These are phyloP conservation scores for Fragaria iinumae DNA, from an alignment of 306 rosid genomes.

Conservation along the genomic window DNA sequence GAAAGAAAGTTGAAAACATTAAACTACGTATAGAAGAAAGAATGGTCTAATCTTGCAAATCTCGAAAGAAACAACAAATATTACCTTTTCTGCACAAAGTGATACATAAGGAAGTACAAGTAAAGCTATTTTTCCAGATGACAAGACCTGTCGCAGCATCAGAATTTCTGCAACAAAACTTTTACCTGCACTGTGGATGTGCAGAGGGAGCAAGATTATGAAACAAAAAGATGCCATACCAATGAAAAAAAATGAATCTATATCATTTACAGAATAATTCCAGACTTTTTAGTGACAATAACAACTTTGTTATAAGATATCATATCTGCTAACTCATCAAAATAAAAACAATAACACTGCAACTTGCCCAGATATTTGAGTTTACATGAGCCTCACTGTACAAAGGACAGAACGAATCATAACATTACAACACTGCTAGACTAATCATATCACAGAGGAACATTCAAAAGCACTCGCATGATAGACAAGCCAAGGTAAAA, in stretches of 20 bases:
- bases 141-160: conserved; percentile 77
- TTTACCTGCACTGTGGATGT: conserved; percentile 83
- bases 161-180: conserved; percentile 97
- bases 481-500: conserved; percentile 16
- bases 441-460: not conserved
- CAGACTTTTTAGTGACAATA: not conserved
- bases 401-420: not conserved
- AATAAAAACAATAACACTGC: not conserved
- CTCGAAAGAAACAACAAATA: conserved; percentile 4
- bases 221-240: conserved; percentile 19
- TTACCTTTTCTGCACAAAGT: conserved; percentile 95
- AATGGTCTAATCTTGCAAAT: conserved; percentile 22
- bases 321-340: not conserved
- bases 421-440: not conserved
- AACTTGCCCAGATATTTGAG: not conserved
- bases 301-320: not conserved
- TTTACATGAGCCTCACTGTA: not conserved
- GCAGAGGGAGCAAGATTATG: conserved; percentile 35
- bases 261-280: not conserved
- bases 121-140: conserved; percentile 80
- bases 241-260: not conserved
- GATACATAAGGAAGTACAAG: conserved; percentile 98
- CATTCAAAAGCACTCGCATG: conserved; percentile 1
- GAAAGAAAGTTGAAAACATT: conserved; percentile 17
- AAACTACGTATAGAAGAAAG: conserved; percentile 8